Percentiles rank a stretch among this genome's conserved stretches.
Conservation (phyloP, 2,329 filamentous ascomycete genomes). For the Geosmithia flava region DNA sequence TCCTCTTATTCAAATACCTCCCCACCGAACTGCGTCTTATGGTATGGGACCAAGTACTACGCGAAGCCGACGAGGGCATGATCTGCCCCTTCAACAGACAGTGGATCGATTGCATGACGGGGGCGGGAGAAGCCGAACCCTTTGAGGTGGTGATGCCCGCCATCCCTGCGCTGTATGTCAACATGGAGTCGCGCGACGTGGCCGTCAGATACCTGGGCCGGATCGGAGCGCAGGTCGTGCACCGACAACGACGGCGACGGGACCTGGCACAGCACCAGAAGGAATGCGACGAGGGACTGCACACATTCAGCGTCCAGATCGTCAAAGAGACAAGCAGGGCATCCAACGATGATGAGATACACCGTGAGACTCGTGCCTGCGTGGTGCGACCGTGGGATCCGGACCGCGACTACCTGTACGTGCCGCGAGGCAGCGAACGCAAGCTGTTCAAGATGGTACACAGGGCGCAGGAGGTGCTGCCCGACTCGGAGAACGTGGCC, state of each 20-base stretch:
- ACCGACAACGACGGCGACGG: no score
- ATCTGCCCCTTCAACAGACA: no score
- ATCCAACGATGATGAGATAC: constrained; percentile 1
- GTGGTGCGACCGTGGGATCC: constrained; percentile 7
- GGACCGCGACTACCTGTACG: not conserved
- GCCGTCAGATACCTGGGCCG: constrained; percentile 7
- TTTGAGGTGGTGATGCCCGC: constrained; percentile 6
- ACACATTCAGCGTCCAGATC: no score
- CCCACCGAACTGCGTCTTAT: no score
- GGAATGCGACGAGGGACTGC: no score
- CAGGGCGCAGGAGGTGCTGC: not conserved
- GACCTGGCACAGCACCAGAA: not conserved
- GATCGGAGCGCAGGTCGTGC: not conserved
- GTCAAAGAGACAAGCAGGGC: no score
- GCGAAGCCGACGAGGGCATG: not conserved
- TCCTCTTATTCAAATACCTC: no score
- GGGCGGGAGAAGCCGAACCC: no score
- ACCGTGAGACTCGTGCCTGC: not conserved
- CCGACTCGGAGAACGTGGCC: not conserved
- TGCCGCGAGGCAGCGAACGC: not conserved
- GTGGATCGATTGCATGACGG: no score
- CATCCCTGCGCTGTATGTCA: constrained; percentile 7
- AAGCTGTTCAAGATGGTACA: not conserved
- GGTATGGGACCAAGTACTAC: not conserved
- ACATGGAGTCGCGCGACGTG: constrained; percentile 9